These are phyloP conservation scores for Claviceps sorghi DNA, from an alignment of 2,329 filamentous ascomycete genomes.

Conservation along the genomic window DNA sequence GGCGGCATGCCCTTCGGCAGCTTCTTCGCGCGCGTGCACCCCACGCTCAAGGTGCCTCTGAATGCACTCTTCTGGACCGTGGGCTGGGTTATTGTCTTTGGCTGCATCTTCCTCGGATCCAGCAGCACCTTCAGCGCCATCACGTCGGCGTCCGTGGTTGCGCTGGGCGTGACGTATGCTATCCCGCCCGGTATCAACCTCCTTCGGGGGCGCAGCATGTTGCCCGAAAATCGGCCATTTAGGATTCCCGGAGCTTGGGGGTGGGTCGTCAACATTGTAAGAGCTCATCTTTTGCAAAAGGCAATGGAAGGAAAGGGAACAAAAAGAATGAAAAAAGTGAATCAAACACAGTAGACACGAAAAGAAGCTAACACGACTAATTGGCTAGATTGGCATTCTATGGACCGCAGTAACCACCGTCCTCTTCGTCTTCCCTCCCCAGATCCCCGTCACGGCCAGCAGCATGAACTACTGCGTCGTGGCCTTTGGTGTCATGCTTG, in stretches of 20 bases:
- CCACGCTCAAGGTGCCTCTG: constrained; percentile 46
- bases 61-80: constrained; percentile 51
- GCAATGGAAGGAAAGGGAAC: neutral
- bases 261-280: constrained; percentile 21
- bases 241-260: constrained; percentile 21
- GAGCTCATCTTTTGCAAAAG: neutral
- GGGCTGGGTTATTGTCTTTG: constrained; percentile 50
- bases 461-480: constrained; percentile 52
- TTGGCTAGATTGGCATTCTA: constrained; percentile 32
- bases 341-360: no score
- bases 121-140: constrained; percentile 57
- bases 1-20: constrained; percentile 40
- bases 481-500: constrained; percentile 31
- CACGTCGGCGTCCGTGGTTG: constrained; percentile 56
- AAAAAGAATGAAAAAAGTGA: neutral
- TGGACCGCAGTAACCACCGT: constrained; percentile 60
- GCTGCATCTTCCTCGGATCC: constrained; percentile 55
- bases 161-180: constrained; percentile 58
- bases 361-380: neutral
- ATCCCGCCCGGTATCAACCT: constrained; percentile 60
- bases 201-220: constrained; percentile 47
- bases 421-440: constrained; percentile 60
- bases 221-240: constrained; percentile 36
- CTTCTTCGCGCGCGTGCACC: constrained; percentile 47
- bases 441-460: constrained; percentile 44